A percentile compares a stretch with the other conserved stretches of the same genome.
phyloP scores from a whole-genome alignment of 129 eudicot species.

The Calendula officinalis region DNA sequence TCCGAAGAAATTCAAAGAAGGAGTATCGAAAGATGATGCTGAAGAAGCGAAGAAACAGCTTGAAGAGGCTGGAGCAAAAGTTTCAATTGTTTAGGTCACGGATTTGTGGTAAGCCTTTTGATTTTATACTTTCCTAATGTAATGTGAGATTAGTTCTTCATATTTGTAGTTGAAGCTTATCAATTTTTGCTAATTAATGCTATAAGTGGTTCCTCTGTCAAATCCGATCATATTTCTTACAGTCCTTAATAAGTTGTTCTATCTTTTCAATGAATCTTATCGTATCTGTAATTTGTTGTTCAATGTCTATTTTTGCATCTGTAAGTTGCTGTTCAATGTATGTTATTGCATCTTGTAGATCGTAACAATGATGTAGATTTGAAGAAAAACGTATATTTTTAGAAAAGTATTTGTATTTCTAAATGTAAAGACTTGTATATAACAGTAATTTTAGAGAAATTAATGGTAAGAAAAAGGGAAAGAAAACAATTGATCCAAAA shows the following conservation, averaged over 20 bases:
- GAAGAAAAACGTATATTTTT: too few relatives aligned
- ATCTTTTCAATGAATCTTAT: neutral
- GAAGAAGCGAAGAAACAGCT: slow-evolving; percentile 93
- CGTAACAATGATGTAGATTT: too few relatives aligned
- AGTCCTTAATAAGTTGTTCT: neutral
- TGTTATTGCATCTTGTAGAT: too few relatives aligned
- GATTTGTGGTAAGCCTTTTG: slow-evolving; percentile 23
- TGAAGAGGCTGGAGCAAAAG: slow-evolving; percentile 92
- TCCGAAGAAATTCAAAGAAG: slow-evolving; percentile 93
- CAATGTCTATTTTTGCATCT: neutral
- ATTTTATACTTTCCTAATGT: slow-evolving; percentile 25
- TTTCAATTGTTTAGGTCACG: slow-evolving; percentile 50
- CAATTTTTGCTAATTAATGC: slow-evolving; percentile 7
- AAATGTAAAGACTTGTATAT: too few relatives aligned
- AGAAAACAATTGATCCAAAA: too few relatives aligned
- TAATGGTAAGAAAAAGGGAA: too few relatives aligned
- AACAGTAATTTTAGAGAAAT: too few relatives aligned
- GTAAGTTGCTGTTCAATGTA: neutral
- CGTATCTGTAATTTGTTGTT: neutral
- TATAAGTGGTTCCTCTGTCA: slow-evolving; percentile 2
- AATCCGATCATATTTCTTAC: slow-evolving; percentile 9
- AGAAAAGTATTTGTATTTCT: too few relatives aligned
- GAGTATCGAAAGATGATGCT: slow-evolving; percentile 75
- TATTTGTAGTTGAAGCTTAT: slow-evolving; percentile 18
- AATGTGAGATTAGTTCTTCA: slow-evolving; percentile 34